Conservation (phyloP, 2,329 filamentous ascomycete species). For the Sporothrix phasma region DNA sequence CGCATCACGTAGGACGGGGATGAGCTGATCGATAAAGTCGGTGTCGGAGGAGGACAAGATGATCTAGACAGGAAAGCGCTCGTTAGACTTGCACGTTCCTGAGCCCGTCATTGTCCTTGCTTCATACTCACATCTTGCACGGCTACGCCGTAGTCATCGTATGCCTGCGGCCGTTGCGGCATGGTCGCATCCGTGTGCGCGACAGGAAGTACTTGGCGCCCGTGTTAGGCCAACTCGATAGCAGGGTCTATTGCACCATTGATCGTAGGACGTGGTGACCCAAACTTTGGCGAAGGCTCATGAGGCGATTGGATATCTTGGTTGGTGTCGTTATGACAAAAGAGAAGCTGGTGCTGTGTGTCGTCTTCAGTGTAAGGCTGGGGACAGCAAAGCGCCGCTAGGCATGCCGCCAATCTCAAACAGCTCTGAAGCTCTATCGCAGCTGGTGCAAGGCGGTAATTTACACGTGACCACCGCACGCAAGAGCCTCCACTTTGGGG, state of each 20-base stretch:
- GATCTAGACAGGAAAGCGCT: conserved; percentile 49
- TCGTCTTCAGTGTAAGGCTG: neutral
- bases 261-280: neutral
- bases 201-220: neutral
- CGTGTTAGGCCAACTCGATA: neutral
- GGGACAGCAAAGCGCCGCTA: neutral
- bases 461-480: neutral
- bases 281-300: neutral
- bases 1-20: conserved; percentile 87
- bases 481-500: neutral
- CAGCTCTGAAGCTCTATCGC: conserved; percentile 6
- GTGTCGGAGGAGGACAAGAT: conserved; percentile 83
- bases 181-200: conserved; percentile 13
- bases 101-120: neutral
- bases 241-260: neutral
- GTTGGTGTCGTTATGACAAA: neutral
- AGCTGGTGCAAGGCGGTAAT: neutral
- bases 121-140: conserved; percentile 20
- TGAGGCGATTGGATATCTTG: too few species aligned
- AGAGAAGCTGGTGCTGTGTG: neutral
- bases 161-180: conserved; percentile 21
- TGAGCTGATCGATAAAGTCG: conserved; percentile 92
- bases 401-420: conserved; percentile 10
- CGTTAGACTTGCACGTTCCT: too few species aligned
- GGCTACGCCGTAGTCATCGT: conserved; percentile 24